These are phyloP conservation scores for Domatiomyces globalis DNA, from an alignment of 2,329 filamentous ascomycete species.

Conservation along the genomic window DNA sequence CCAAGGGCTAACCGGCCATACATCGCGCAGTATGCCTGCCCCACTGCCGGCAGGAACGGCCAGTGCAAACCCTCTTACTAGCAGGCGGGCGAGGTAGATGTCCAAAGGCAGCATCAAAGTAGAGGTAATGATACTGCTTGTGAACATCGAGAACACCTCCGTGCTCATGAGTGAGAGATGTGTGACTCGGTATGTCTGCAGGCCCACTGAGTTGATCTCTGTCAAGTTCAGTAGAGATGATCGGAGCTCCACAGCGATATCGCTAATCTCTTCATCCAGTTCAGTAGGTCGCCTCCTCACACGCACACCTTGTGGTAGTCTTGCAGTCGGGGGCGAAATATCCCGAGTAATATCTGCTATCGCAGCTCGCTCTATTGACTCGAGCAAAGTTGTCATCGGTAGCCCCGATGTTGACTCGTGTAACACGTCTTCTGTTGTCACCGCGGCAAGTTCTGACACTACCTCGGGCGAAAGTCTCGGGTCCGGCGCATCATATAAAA, in stretches of 20 bases:
- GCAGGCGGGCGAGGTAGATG: conserved; percentile 1
- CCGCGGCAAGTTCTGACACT: conserved; percentile 1
- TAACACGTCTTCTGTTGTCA: background rate
- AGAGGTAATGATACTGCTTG: conserved; percentile 7
- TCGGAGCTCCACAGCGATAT: conserved; percentile 3
- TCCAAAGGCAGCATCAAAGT: conserved; percentile 12
- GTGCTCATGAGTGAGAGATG: conserved; percentile 8
- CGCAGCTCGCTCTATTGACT: background rate
- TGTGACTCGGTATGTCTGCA: conserved; percentile 8
- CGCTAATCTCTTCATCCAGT: conserved; percentile 8
- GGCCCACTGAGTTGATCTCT: background rate
- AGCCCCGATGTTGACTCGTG: background rate
- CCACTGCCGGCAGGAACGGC: background rate
- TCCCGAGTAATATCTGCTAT: conserved; percentile 5
- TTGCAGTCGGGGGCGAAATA: conserved; percentile 9
- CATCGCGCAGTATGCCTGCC: conserved; percentile 1
- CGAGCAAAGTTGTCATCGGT: background rate
- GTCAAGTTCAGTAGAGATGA: background rate
- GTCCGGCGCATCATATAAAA: background rate
- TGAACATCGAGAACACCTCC: conserved; percentile 6
- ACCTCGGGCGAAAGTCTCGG: conserved; percentile 4
- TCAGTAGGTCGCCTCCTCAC: conserved; percentile 15
- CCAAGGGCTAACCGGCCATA: conserved; percentile 5
- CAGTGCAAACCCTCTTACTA: background rate
- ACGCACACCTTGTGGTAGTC: conserved; percentile 5